Conservation (phyloP, 2,329 filamentous ascomycete species). For the Chaetomium globosum region DNA sequence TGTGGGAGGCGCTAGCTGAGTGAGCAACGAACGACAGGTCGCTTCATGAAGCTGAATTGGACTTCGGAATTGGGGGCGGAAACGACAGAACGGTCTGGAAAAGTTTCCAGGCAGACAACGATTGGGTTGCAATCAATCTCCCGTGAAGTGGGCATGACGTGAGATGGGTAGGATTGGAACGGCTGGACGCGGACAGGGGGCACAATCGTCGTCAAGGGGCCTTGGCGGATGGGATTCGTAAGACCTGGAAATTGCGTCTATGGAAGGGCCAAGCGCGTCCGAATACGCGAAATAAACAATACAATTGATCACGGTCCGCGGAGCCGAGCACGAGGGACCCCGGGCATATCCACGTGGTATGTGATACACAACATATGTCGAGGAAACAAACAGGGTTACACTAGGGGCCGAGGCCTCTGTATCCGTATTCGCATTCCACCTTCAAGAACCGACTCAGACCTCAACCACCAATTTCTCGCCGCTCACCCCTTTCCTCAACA, state of each 20-base stretch:
- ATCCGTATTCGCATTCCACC: background rate
- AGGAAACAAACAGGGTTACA: no score
- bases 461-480: slow-evolving; percentile 40
- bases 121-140: background rate
- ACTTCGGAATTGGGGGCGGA: background rate
- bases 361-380: no score
- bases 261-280: no score
- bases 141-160: background rate
- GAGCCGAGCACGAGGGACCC: no score
- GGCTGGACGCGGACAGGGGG: background rate
- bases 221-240: background rate
- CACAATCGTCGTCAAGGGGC: background rate
- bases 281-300: no score
- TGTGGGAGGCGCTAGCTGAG: background rate
- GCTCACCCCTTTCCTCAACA: slow-evolving; percentile 37
- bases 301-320: no score
- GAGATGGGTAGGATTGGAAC: background rate
- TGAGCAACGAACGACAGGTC: background rate
- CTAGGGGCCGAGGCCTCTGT: no score
- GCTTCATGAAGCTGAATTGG: background rate
- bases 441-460: slow-evolving; percentile 3
- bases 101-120: background rate
- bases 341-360: no score
- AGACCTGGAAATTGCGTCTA: background rate
- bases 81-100: background rate